A percentile compares a stretch with the other conserved stretches of the same genome.
These are phyloP conservation scores for Pascua sp. DNA, from an alignment of 1,284 basidiomycete species.

Conservation along the genomic window DNA sequence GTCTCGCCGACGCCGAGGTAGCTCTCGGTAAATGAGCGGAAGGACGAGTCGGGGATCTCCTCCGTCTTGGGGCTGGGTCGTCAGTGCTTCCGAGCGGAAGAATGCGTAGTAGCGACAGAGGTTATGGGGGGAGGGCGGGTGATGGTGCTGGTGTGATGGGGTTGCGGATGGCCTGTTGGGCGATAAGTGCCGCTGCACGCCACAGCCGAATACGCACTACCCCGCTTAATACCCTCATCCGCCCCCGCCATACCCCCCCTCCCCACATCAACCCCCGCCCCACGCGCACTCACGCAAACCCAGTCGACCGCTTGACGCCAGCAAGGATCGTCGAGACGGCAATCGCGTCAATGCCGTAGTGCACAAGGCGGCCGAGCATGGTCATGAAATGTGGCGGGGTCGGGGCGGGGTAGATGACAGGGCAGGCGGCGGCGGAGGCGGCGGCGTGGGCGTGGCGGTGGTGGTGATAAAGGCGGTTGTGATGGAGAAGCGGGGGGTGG, in stretches of 20 bases:
- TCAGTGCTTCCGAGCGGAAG: slow-evolving; percentile 1
- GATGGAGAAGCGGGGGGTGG: not conserved
- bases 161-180: too few species aligned
- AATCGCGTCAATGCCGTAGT: slow-evolving; percentile 80
- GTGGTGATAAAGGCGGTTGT: not conserved
- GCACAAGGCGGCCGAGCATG: slow-evolving; percentile 70
- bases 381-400: too few species aligned
- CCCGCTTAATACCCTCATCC: not conserved
- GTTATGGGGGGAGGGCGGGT: too few species aligned
- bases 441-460: not conserved
- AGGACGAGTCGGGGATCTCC: slow-evolving; percentile 67
- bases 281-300: slow-evolving; percentile 68
- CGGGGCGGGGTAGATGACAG: too few species aligned
- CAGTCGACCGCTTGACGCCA: slow-evolving; percentile 84
- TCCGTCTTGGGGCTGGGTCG: slow-evolving; percentile 63
- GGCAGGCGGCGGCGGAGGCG: too few species aligned
- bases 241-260: not conserved
- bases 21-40: slow-evolving; percentile 69
- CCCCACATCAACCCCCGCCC: not conserved
- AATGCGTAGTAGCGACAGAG: too few species aligned
- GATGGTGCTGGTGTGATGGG: too few species aligned
- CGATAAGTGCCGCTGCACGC: too few species aligned
- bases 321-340: slow-evolving; percentile 85
- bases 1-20: slow-evolving; percentile 85
- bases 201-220: too few species aligned